Evolutionary conservation across 179 eudicot genomes (phyloP), one percentile per base, ranked within the genome.

Genomic region (Carnegiea gigantea): DNA sequence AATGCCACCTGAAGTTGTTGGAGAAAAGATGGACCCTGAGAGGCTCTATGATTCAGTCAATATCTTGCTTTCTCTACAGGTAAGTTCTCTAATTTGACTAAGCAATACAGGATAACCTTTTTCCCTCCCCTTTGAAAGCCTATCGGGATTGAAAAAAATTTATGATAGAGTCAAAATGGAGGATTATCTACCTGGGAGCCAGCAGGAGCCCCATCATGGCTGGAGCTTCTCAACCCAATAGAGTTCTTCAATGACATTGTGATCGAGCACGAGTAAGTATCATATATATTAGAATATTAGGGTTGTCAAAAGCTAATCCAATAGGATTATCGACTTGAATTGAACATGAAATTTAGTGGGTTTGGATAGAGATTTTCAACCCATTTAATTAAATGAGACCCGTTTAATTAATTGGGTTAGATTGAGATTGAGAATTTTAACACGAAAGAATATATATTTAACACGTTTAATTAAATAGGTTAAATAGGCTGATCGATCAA

Each of bases 201-300:
- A 12, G 86, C 86, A 76, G 43, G 53, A 11, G 80, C 81, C 10
- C 28, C 46, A 30, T 49, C 80, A 44, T 84, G 84, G 71, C 71
- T 88, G 38, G 91, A 88, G 93, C 70, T 85, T 71, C 87, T 91
- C 70, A 91, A 91, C 77, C 92, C 92, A 13, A 88, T 90, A 7
- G 93, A 91, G 28, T 81, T 91, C 70, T 91, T 91, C 40, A 89
- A 49, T 14, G 91, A 77, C 82, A 84, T 86, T 49, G 88, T 89
- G 36, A 82, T 89, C 5, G 93, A 91, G 78, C 87, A 88, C 44
- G 92, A 91, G 93, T 91, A 84, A 75, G 93, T 75, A 20, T 70
- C 44, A 4, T 33, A 36, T 14, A 6, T 1, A n/a, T 28, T 28
- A 28, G 30, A 28, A 28, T 28, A n/a, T 28, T 28, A 28, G 30